Conservation (phyloP, 768 basidiomycete species). For the Hydnum rufescens region DNA sequence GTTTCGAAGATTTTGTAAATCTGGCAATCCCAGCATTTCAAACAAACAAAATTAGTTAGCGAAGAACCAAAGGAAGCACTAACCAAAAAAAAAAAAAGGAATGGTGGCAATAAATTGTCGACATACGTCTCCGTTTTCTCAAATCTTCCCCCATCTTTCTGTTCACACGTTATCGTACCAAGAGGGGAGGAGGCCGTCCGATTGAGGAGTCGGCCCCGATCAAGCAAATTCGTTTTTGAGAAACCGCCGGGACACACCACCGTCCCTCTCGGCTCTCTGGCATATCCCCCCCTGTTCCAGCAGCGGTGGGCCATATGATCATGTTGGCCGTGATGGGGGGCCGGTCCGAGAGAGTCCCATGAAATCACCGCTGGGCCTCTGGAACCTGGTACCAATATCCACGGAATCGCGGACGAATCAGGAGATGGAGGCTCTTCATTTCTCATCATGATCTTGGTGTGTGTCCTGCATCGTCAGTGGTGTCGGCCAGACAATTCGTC, state of each 20-base stretch:
- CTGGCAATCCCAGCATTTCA: slow-evolving; percentile 5
- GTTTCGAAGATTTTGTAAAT: slow-evolving; percentile 12
- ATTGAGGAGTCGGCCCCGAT: not conserved
- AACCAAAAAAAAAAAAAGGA: not conserved
- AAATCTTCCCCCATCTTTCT: slow-evolving; percentile 13
- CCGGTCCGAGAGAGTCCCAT: too few relatives aligned
- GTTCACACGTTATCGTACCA: slow-evolving; percentile 9
- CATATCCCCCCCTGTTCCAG: not conserved
- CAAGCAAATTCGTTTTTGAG: not conserved
- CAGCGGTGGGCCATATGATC: not conserved
- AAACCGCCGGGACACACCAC: not conserved
- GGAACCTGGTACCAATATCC: not conserved
- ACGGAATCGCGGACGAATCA: not conserved
- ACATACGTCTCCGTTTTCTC: slow-evolving; percentile 11
- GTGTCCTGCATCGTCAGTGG: not conserved
- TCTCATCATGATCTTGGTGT: not conserved
- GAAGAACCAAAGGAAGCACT: not conserved
- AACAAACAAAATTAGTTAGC: not conserved
- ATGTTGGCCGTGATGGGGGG: too few relatives aligned
- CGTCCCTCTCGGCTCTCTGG: not conserved
- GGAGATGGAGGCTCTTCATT: not conserved
- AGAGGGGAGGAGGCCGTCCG: slow-evolving; percentile 2
- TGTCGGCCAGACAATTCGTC: not conserved
- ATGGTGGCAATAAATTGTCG: not conserved
- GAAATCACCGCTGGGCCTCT: not conserved